Percentiles rank a stretch among this genome's conserved stretches.
These are phyloP conservation scores for Amanita muscaria DNA, from an alignment of 768 basidiomycete genomes.

Conservation along the genomic window DNA sequence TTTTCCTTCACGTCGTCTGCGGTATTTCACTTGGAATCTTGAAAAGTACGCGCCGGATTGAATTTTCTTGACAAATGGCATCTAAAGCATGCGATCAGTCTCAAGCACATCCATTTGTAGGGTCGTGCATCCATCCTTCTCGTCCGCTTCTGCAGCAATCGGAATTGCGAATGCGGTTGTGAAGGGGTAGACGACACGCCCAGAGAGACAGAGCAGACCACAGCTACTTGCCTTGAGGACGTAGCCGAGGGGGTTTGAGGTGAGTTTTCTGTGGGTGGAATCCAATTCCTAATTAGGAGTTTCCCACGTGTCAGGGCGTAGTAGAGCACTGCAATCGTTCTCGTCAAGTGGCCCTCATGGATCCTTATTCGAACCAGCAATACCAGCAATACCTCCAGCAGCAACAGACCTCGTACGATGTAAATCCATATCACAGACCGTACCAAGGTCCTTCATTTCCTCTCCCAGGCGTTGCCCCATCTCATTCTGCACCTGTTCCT, in stretches of 20 bases:
- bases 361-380: constrained; percentile 34
- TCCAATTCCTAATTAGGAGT: constrained; percentile 9
- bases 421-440: constrained; percentile 76
- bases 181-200: neutral
- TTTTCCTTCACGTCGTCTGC: constrained; percentile 95
- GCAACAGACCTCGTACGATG: constrained; percentile 45
- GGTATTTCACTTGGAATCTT: constrained; percentile 97
- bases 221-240: constrained; percentile 36
- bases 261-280: neutral
- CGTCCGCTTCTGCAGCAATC: neutral
- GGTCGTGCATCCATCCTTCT: constrained; percentile 22
- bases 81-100: constrained; percentile 26
- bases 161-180: neutral
- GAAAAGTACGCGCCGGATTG: constrained; percentile 98
- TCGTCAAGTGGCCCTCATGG: constrained; percentile 31
- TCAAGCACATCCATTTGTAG: constrained; percentile 22
- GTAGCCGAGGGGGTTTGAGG: constrained; percentile 21
- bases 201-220: constrained; percentile 1
- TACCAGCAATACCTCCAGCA: constrained; percentile 47
- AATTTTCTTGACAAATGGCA: constrained; percentile 97
- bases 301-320: constrained; percentile 5
- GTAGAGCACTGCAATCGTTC: no score
- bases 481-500: constrained; percentile 71
- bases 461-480: constrained; percentile 51
- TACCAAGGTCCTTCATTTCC: constrained; percentile 72